Percentiles rank a stretch among this genome's conserved stretches.
Conservation (phyloP, 495 filamentous ascomycete genomes). For the Peziza echinospora region DNA sequence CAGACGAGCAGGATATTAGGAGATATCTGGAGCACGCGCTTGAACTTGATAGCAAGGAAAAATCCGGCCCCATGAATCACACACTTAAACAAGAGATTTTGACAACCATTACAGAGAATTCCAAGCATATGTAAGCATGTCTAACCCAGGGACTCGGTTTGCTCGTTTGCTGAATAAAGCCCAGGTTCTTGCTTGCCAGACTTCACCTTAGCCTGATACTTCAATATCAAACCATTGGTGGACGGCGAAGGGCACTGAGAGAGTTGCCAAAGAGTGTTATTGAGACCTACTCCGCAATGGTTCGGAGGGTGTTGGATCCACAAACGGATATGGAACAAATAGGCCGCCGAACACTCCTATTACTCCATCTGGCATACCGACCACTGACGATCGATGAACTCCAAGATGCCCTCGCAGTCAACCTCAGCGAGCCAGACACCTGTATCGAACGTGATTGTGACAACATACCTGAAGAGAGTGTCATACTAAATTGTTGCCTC, state of each 20-base stretch:
- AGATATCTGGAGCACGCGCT: neutral
- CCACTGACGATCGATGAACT: constrained; percentile 5
- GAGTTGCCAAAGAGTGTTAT: neutral
- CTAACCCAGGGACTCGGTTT: too few relatives aligned
- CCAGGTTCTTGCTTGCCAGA: neutral
- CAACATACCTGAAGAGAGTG: too few relatives aligned
- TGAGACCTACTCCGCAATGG: too few relatives aligned
- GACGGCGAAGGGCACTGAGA: neutral
- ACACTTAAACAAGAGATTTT: neutral
- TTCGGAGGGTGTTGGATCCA: too few relatives aligned
- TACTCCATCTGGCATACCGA: constrained; percentile 1
- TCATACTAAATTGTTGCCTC: too few relatives aligned
- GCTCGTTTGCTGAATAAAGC: too few relatives aligned
- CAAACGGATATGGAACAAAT: too few relatives aligned
- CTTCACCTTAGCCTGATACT: neutral
- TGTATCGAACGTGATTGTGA: too few relatives aligned
- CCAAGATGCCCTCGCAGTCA: constrained; percentile 9
- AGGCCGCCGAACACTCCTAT: neutral
- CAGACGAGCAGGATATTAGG: neutral
- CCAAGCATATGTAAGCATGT: too few relatives aligned
- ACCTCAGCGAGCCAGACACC: neutral
- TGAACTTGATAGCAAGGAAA: neutral
- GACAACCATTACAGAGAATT: too few relatives aligned
- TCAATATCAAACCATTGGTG: neutral
- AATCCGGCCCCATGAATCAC: neutral